Conservation (phyloP, 2,329 filamentous ascomycete species). For the Paramyrothecium roridum region DNA sequence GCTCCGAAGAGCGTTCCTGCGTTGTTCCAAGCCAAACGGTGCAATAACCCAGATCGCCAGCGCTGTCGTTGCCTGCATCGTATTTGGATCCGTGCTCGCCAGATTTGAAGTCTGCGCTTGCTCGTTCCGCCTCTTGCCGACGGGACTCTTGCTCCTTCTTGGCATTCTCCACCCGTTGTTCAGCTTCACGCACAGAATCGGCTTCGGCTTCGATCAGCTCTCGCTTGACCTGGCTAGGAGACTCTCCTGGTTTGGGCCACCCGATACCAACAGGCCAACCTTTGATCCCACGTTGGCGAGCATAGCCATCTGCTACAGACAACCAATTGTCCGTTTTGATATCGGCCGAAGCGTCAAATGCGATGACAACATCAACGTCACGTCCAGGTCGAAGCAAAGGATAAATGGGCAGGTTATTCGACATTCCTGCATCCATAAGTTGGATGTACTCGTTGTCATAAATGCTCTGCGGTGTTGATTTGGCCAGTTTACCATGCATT, state of each 20-base stretch:
- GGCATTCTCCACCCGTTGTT: slow-evolving; percentile 61
- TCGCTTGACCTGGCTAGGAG: slow-evolving; percentile 55
- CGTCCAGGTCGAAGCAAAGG: slow-evolving; percentile 85
- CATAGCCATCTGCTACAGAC: slow-evolving; percentile 89
- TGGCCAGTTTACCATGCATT: slow-evolving; percentile 71
- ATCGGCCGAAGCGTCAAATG: slow-evolving; percentile 93
- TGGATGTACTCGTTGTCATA: slow-evolving; percentile 69
- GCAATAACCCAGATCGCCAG: slow-evolving; percentile 78
- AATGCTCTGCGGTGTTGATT: slow-evolving; percentile 75
- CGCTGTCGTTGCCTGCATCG: slow-evolving; percentile 38
- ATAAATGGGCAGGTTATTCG: slow-evolving; percentile 95
- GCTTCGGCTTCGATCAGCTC: slow-evolving; percentile 67
- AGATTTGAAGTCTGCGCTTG: slow-evolving; percentile 15
- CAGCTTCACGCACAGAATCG: slow-evolving; percentile 55
- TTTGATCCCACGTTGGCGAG: slow-evolving; percentile 81
- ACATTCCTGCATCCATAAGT: slow-evolving; percentile 98
- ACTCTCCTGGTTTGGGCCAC: slow-evolving; percentile 70
- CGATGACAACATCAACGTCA: slow-evolving; percentile 83
- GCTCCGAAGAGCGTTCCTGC: slow-evolving; percentile 61
- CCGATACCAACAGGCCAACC: slow-evolving; percentile 95
- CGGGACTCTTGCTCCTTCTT: slow-evolving; percentile 39
- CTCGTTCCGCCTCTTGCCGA: slow-evolving; percentile 18
- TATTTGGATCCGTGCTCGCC: slow-evolving; percentile 32
- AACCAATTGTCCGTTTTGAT: slow-evolving; percentile 96
- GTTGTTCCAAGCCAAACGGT: slow-evolving; percentile 92